phyloP scores from a whole-genome alignment of 257 asterid species.

The Gynochthodes officinalis region DNA sequence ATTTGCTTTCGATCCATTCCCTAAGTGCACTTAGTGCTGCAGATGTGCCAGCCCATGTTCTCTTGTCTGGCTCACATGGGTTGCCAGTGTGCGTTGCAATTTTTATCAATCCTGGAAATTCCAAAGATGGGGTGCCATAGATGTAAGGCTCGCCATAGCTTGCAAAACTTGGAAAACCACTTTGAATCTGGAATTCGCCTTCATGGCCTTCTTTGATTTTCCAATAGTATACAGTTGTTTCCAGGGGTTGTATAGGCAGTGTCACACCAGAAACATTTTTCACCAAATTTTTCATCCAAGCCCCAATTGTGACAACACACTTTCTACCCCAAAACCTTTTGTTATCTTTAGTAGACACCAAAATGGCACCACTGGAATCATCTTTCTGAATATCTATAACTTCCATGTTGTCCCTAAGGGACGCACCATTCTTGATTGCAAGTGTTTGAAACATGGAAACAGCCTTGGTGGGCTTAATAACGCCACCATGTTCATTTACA shows the following conservation, averaged over 20 bases:
- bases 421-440: slow-evolving; percentile 57
- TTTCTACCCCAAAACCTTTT: slow-evolving; percentile 37
- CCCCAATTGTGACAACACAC: slow-evolving; percentile 77
- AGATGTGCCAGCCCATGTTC: slow-evolving; percentile 52
- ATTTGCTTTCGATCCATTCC: slow-evolving; percentile 49
- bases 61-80: slow-evolving; percentile 58
- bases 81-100: slow-evolving; percentile 67
- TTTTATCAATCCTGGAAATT: slow-evolving; percentile 80
- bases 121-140: slow-evolving; percentile 86
- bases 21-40: slow-evolving; percentile 18
- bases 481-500: slow-evolving; percentile 65
- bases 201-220: slow-evolving; percentile 61
- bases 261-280: slow-evolving; percentile 34
- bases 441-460: slow-evolving; percentile 90
- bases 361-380: slow-evolving; percentile 25
- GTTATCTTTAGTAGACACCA: slow-evolving; percentile 32
- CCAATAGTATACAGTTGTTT: slow-evolving; percentile 69
- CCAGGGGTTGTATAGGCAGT: slow-evolving; percentile 78
- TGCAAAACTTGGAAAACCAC: slow-evolving; percentile 76
- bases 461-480: slow-evolving; percentile 85
- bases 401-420: slow-evolving; percentile 46
- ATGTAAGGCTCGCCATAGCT: slow-evolving; percentile 71
- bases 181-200: slow-evolving; percentile 55
- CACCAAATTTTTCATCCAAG: slow-evolving; percentile 64
- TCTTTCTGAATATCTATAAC: slow-evolving; percentile 42